Percentiles rank a stretch among this genome's conserved stretches.
These are phyloP conservation scores for Parachaetomium inaequale DNA, from an alignment of 495 filamentous ascomycete genomes.

Conservation along the genomic window DNA sequence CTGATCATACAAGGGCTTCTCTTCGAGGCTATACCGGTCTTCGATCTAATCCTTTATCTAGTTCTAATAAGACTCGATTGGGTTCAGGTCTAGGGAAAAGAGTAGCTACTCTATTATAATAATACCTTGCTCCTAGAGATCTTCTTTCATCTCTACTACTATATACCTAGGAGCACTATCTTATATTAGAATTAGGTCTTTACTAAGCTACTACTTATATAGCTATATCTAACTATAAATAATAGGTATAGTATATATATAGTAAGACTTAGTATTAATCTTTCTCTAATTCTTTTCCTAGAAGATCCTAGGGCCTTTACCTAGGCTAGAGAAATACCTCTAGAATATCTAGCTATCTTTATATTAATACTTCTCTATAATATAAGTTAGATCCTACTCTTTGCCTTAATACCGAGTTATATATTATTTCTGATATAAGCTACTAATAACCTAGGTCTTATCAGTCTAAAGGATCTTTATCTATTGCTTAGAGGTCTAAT, in stretches of 20 bases:
- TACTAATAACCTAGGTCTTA: slow-evolving; percentile 31
- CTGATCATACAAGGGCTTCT: slow-evolving; percentile 18
- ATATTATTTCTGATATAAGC: slow-evolving; percentile 15
- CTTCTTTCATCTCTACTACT: slow-evolving; percentile 3
- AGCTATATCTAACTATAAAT: slow-evolving; percentile 17
- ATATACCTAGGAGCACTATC: slow-evolving; percentile 24
- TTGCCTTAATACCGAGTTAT: slow-evolving; percentile 18
- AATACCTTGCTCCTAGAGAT: slow-evolving; percentile 16
- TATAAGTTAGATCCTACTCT: slow-evolving; percentile 21
- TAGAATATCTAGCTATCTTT: slow-evolving; percentile 33
- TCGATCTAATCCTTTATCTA: slow-evolving; percentile 31
- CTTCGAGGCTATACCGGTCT: slow-evolving; percentile 16
- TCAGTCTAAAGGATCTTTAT: slow-evolving; percentile 31
- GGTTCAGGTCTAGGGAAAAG: slow-evolving; percentile 28
- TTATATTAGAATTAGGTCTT: slow-evolving; percentile 22
- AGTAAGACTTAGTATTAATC: slow-evolving; percentile 25
- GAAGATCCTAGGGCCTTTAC: slow-evolving; percentile 31
- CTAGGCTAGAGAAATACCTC: slow-evolving; percentile 23
- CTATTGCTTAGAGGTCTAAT: slow-evolving; percentile 30
- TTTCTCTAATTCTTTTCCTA: slow-evolving; percentile 35
- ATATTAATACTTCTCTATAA: slow-evolving; percentile 17
- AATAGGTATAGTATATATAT: slow-evolving; percentile 24
- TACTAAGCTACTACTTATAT: not conserved
- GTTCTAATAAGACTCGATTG: slow-evolving; percentile 32
- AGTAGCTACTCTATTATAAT: slow-evolving; percentile 24